A percentile compares a stretch with the other conserved stretches of the same genome.
These are phyloP conservation scores for Sparassis latifolia DNA, from an alignment of 1,284 basidiomycete genomes.

Conservation along the genomic window DNA sequence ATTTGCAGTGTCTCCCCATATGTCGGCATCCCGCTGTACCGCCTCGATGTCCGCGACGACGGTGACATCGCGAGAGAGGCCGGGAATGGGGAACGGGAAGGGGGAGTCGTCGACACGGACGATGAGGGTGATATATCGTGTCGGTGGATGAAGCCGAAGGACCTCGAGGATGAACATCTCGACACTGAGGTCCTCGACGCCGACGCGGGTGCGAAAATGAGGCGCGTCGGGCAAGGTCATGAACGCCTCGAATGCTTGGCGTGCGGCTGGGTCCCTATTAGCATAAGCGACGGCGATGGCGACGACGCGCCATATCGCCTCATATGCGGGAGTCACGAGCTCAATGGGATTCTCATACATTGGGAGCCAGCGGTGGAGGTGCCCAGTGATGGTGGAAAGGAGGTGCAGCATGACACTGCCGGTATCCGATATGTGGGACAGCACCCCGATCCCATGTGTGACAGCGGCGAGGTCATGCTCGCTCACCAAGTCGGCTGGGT, in stretches of 20 bases:
- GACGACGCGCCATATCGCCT: slow-evolving; percentile 54
- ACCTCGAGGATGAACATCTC: slow-evolving; percentile 36
- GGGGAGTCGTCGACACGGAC: slow-evolving; percentile 10
- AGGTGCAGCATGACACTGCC: slow-evolving; percentile 5
- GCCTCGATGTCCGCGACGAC: not conserved
- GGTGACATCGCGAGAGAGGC: not conserved
- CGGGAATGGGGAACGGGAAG: slow-evolving; percentile 11
- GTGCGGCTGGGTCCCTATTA: slow-evolving; percentile 20
- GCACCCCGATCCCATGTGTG: slow-evolving; percentile 26
- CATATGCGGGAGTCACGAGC: slow-evolving; percentile 50
- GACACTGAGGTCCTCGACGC: slow-evolving; percentile 24
- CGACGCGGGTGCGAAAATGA: slow-evolving; percentile 25
- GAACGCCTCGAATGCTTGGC: slow-evolving; percentile 31
- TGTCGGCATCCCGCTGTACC: not conserved
- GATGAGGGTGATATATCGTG: slow-evolving; percentile 33
- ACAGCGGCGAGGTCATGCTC: slow-evolving; percentile 12
- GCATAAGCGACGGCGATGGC: slow-evolving; percentile 37
- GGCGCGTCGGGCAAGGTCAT: slow-evolving; percentile 28
- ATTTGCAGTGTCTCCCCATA: slow-evolving; percentile 21
- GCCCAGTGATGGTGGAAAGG: slow-evolving; percentile 17
- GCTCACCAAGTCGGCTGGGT: slow-evolving; percentile 10
- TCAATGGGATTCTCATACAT: slow-evolving; percentile 36
- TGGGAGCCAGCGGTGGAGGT: slow-evolving; percentile 33
- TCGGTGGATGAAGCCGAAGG: slow-evolving; percentile 41
- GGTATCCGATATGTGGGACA: slow-evolving; percentile 37